phyloP scores from a whole-genome alignment of 768 basidiomycete genomes.

The Lactarius sp. region DNA sequence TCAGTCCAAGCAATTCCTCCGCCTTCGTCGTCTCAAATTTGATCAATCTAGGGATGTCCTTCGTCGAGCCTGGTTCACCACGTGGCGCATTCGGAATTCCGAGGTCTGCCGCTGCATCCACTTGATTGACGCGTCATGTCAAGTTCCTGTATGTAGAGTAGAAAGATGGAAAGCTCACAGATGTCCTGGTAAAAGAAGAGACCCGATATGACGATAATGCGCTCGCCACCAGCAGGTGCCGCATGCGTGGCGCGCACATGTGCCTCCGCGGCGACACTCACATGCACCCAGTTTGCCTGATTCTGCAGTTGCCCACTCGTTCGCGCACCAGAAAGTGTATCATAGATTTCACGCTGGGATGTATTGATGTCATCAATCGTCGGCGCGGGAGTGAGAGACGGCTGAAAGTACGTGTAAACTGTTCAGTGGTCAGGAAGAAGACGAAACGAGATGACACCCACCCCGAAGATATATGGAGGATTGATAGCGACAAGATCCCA shows the following conservation, averaged over 20 bases:
- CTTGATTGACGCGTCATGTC: background rate
- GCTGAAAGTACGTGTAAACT: constrained; percentile 18
- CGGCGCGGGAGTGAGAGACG: constrained; percentile 28
- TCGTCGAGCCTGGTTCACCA: constrained; percentile 11
- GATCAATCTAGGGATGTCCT: background rate
- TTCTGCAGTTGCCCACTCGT: background rate
- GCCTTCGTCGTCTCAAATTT: constrained; percentile 1
- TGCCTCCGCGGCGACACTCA: constrained; percentile 6
- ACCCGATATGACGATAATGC: constrained; percentile 11
- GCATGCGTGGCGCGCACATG: constrained; percentile 9
- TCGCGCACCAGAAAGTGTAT: constrained; percentile 7
- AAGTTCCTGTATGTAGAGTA: background rate
- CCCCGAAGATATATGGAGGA: constrained; percentile 40
- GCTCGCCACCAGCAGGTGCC: constrained; percentile 13
- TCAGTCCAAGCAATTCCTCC: constrained; percentile 11
- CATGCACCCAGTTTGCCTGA: constrained; percentile 12
- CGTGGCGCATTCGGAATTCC: constrained; percentile 9
- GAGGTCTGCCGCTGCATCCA: constrained; percentile 13
- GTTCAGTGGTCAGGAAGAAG: background rate
- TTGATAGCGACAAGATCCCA: constrained; percentile 54
- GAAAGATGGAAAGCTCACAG: background rate
- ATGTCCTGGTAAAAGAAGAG: constrained; percentile 12
- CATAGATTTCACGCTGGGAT: constrained; percentile 16
- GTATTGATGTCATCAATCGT: constrained; percentile 19
- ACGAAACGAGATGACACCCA: background rate